These are phyloP conservation scores for Noccaea caerulescens DNA, from an alignment of 345 rosid genomes.

Conservation along the genomic window DNA sequence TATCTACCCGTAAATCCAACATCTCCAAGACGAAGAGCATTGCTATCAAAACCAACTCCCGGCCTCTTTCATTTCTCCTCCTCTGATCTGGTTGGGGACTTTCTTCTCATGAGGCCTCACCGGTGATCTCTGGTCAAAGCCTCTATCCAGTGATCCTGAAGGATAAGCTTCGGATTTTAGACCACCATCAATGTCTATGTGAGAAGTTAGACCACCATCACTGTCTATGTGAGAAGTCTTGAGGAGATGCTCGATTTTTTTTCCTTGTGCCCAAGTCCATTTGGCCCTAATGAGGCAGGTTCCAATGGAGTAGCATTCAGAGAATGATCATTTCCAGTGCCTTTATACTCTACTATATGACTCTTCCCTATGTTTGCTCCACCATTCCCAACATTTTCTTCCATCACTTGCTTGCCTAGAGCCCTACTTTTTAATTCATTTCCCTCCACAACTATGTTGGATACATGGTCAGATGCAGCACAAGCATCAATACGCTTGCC, in stretches of 20 bases:
- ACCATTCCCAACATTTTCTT: too few species aligned
- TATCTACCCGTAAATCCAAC: slow-evolving; percentile 56
- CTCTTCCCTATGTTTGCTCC: background rate
- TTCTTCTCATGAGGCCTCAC: background rate
- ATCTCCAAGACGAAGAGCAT: slow-evolving; percentile 57
- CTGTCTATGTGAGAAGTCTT: background rate
- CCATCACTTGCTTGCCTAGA: background rate
- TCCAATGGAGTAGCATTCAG: background rate
- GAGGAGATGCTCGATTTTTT: background rate
- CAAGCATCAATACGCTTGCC: too few species aligned
- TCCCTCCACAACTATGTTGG: background rate
- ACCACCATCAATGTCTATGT: too few species aligned
- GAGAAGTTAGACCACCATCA: background rate
- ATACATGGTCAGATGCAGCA: background rate
- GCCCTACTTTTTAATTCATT: background rate
- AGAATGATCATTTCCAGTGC: background rate
- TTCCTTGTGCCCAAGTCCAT: background rate
- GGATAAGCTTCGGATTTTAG: background rate
- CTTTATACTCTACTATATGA: background rate
- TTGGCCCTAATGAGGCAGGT: background rate
- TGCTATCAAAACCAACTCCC: background rate
- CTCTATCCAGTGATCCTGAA: slow-evolving; percentile 7
- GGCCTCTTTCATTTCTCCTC: too few species aligned
- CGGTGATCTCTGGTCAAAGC: slow-evolving; percentile 5
- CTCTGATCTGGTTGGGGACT: background rate